Base-by-base conservation (phyloP, 768 basidiomycete genomes). In the Boletus edulis region DNA sequence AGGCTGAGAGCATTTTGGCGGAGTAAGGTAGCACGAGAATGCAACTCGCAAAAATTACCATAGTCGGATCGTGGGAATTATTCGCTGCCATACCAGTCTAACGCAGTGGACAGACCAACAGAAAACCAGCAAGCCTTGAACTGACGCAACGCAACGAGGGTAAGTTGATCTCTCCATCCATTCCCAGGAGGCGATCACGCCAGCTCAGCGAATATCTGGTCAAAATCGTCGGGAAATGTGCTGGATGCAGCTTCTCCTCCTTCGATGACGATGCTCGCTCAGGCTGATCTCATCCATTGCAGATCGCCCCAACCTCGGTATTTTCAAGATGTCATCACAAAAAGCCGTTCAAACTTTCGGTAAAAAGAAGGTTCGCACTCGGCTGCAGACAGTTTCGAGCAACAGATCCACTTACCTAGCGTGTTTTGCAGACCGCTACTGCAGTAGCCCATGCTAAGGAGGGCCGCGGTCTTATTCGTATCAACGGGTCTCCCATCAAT, bases 331-430 rank as follows among this genome's bases (percentile, higher is more conserved):
- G 89, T 81, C 87, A 70, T 69, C 79, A 65, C 74, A 76, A 62
- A 91, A 92, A 79, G 93, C 95, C 79, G 96, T 98, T 65, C 96
- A 98, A 74, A 96, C 93, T 60, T 98, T 98, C 78, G 96, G 96
- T 77, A 98, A 98, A 92, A 98, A 98, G 88, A 98, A 98, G 90
- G 93, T 83, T 72, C 60, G 84, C 62, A 31, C 12, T 20, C 2
- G 17, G 49, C 41, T 43, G 35, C 32, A 43, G 8, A n/a, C 40
- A 22, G 24, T 42, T 17, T 20, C 14, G 32, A 32, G 20, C 20
- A 41, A 29, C 11, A 52, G 43, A 32, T 39, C 42, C 39, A 42
- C 49, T 59, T 38, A 58, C 44, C 45, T 41, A 13, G 31, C 31
- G 15, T 43, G 13, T 48, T 20, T 58, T 55, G 63, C 52, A 95